Evolutionary conservation across 768 basidiomycete species (phyloP), one percentile per base, ranked within the genome.

Genomic region (Hirschioporus abietinus): DNA sequence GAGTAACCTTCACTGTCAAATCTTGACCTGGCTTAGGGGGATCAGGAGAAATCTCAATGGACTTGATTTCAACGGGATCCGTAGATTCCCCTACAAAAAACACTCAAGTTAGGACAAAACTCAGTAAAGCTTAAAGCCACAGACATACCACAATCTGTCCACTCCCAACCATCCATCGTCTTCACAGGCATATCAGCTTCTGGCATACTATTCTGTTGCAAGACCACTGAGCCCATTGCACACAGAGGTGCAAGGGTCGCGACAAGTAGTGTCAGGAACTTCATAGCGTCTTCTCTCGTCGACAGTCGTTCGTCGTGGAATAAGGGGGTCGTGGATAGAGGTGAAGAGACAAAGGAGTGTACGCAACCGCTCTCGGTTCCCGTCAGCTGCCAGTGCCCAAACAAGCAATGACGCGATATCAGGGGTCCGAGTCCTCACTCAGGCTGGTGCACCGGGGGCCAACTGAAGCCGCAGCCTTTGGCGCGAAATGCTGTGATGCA

Each of bases 1-100:
- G 96, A 7, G 80, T 79, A 20, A 91, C 96, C 4, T 78, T 89
- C 68, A 99, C 89, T n/a, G 93, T 96, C 71, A 99, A 78, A 70
- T 94, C 84, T 73, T 92, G 71, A 4, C 97, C 97, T 4, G 95
- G 93, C 71, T 86, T 74, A 1, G 97, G 97, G 35, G 96, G 96
- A 72, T 98, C 93, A 0, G 97, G 97, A 18, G 78, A 83, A 52
- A 98, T 80, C 1, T 74, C 66, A 66, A 98, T 88, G n/a, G 85
- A 88, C 23, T 91, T 72, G 64, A 98, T 79, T 70, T 89, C 83
- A 66, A 93, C 74, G 4, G 78, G 69, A 67, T 89, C 83, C 0
- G 68, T 66, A 2, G 74, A 62, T 7, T 61, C 18, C 35, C 90
- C 88, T 91, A 75, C 65, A n/a, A 57, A 58, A 35, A 35, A 18